Conservation (phyloP, 2,329 filamentous ascomycete genomes). For the Boeremia lycopersici region DNA sequence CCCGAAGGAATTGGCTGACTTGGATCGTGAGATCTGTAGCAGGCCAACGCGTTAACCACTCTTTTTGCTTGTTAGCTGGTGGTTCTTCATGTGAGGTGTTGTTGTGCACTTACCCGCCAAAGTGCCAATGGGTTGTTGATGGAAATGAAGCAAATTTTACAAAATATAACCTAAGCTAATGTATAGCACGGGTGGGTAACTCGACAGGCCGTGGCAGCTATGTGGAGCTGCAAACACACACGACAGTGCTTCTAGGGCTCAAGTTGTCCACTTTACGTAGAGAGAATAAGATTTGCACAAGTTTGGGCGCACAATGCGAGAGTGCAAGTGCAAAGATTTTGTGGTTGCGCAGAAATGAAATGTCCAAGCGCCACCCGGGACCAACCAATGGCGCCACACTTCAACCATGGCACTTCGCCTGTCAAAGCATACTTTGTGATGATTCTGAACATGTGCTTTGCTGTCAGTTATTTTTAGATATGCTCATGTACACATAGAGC, state of each 20-base stretch:
- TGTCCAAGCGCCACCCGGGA: too few relatives aligned
- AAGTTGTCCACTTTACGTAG: too few relatives aligned
- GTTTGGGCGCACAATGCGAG: too few relatives aligned
- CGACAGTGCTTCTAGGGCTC: too few relatives aligned
- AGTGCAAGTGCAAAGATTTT: too few relatives aligned
- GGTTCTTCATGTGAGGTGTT: constrained; percentile 6
- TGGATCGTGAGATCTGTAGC: constrained; percentile 13
- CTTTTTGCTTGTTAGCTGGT: constrained; percentile 5
- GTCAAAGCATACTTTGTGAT: too few relatives aligned
- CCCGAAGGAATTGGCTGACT: constrained; percentile 36
- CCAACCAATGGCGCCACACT: neutral
- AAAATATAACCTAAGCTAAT: neutral
- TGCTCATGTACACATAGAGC: neutral
- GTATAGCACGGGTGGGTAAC: neutral
- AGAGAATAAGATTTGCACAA: too few relatives aligned
- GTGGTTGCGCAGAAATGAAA: too few relatives aligned
- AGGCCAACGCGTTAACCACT: constrained; percentile 37
- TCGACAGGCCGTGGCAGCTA: too few relatives aligned
- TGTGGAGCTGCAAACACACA: too few relatives aligned
- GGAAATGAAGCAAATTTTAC: neutral
- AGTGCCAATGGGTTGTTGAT: constrained; percentile 4
- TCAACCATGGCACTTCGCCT: neutral
- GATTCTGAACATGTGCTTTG: too few relatives aligned
- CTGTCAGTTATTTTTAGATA: neutral
- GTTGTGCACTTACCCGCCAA: constrained; percentile 1